A percentile compares a stretch with the other conserved stretches of the same genome.
These are phyloP conservation scores for Diversispora epigaea DNA, from an alignment of 192 early-diverging fungal species.

Conservation along the genomic window DNA sequence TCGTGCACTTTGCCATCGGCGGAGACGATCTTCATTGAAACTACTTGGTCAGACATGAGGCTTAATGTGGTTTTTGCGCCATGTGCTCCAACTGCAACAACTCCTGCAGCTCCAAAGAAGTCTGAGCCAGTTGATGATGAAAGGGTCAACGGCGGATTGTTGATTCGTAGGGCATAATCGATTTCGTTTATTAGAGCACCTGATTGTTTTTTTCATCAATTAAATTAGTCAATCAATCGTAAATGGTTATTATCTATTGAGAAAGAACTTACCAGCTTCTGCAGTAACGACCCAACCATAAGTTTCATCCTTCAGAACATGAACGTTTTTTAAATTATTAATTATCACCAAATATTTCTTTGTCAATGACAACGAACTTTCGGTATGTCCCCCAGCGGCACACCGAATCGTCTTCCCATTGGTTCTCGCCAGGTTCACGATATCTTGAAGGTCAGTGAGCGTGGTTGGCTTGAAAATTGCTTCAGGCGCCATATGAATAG, in stretches of 20 bases:
- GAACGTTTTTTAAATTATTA: constrained; percentile 24
- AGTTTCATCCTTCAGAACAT: constrained; percentile 11
- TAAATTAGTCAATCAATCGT: neutral
- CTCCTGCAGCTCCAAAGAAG: neutral
- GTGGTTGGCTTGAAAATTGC: constrained; percentile 35
- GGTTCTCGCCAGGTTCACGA: constrained; percentile 29
- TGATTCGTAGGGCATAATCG: constrained; percentile 28
- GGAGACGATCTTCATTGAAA: constrained; percentile 36
- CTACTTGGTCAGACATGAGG: constrained; percentile 37
- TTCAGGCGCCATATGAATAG: constrained; percentile 26
- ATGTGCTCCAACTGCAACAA: constrained; percentile 21
- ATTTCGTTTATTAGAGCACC: constrained; percentile 33
- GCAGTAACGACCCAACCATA: constrained; percentile 30
- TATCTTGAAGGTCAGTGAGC: constrained; percentile 30
- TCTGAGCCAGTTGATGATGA: constrained; percentile 33
- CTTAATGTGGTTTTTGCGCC: constrained; percentile 36
- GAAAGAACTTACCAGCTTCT: constrained; percentile 33
- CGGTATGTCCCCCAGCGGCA: constrained; percentile 34
- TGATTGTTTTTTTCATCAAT: neutral
- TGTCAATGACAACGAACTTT: constrained; percentile 32
- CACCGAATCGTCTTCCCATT: constrained; percentile 35
- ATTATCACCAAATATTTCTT: constrained; percentile 34
- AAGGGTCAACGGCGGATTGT: constrained; percentile 40
- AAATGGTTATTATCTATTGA: no score
- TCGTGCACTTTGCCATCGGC: constrained; percentile 32